A percentile compares a stretch with the other conserved stretches of the same genome.
phyloP scores from a whole-genome alignment of 164 flowering plant species.

The Liriodendron chinense region DNA sequence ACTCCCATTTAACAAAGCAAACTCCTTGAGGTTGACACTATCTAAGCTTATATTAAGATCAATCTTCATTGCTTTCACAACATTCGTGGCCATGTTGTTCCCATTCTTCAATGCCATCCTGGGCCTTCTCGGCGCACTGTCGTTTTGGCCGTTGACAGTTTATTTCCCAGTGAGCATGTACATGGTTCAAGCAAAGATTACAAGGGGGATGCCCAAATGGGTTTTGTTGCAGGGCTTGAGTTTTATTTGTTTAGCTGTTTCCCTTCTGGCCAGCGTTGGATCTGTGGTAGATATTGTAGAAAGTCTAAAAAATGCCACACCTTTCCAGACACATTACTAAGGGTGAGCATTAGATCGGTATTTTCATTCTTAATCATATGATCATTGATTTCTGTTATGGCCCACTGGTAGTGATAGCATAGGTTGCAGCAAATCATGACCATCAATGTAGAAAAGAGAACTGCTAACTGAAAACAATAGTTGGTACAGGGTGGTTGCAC shows the following conservation, averaged over 20 bases:
- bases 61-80: conserved; percentile 9
- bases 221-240: conserved; percentile 14
- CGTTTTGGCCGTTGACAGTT: conserved; percentile 19
- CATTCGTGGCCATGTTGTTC: conserved; percentile 19
- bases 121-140: conserved; percentile 19
- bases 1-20: background rate
- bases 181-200: conserved; percentile 16
- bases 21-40: conserved; percentile 1
- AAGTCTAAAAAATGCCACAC: conserved; percentile 14
- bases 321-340: background rate
- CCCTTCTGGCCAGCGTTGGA: conserved; percentile 12
- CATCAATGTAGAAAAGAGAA: too few relatives aligned
- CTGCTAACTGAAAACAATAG: too few relatives aligned
- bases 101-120: conserved; percentile 18
- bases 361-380: background rate
- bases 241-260: conserved; percentile 14
- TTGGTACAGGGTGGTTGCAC: too few relatives aligned
- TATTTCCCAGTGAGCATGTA: conserved; percentile 20
- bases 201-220: conserved; percentile 12
- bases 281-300: conserved; percentile 20
- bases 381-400: background rate
- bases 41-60: conserved; percentile 12
- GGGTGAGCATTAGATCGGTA: background rate
- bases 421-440: background rate
- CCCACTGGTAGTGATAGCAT: background rate